Conservation (phyloP, 805 yeast species). For the Candida loeiensis region DNA sequence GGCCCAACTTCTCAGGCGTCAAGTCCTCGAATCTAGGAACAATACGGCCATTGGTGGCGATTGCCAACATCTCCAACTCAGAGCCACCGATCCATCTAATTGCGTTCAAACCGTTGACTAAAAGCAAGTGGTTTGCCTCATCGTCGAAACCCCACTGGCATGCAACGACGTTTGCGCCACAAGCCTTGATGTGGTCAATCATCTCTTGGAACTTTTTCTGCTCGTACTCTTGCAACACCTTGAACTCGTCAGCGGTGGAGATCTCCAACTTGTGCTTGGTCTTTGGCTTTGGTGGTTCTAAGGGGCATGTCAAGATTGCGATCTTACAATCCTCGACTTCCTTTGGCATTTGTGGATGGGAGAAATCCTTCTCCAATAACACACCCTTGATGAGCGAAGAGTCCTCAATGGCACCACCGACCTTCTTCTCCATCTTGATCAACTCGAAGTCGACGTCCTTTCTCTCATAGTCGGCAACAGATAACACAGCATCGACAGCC, state of each 20-base stretch:
- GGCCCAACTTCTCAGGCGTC: conserved; percentile 75
- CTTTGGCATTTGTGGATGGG: conserved; percentile 98
- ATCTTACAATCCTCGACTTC: conserved; percentile 71
- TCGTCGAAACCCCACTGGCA: conserved; percentile 99
- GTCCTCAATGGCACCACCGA: conserved; percentile 90
- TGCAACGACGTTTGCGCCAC: conserved; percentile 94
- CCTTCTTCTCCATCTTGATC: conserved; percentile 91
- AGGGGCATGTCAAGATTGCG: conserved; percentile 96
- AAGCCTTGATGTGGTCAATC: conserved; percentile 78
- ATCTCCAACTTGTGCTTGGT: conserved; percentile 96
- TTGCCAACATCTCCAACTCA: conserved; percentile 91
- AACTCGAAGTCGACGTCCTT: conserved; percentile 96
- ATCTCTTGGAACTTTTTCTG: conserved; percentile 85
- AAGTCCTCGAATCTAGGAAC: conserved; percentile 97
- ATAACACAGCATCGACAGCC: conserved; percentile 94
- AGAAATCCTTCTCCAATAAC: conserved; percentile 90
- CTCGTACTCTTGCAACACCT: conserved; percentile 87
- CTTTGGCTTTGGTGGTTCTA: conserved; percentile 99
- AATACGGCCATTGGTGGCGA: conserved; percentile 95
- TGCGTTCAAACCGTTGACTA: conserved; percentile 88
- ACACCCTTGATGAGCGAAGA: conserved; percentile 87
- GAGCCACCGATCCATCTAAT: conserved; percentile 99
- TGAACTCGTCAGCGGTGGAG: conserved; percentile 89
- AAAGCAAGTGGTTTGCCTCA: conserved; percentile 90
- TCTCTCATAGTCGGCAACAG: conserved; percentile 88